Evolutionary conservation across 1,284 basidiomycete species (phyloP).

Genomic region (Cronartium quercuum): DNA sequence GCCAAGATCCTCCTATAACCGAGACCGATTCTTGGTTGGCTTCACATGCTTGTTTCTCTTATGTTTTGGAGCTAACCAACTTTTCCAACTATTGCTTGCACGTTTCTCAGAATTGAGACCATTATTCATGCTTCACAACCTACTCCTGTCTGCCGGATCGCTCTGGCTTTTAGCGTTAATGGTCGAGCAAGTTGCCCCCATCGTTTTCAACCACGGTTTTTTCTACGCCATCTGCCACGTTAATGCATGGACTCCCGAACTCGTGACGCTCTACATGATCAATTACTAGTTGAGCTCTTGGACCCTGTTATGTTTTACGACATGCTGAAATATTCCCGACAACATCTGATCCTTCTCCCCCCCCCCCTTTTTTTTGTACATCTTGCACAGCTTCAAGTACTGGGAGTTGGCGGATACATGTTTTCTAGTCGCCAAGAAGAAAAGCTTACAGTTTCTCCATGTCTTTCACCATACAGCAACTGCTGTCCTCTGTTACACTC

Average conservation of each 20-base stretch:
- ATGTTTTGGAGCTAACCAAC: background rate
- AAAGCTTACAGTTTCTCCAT: slow-evolving; percentile 71
- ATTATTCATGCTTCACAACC: slow-evolving; percentile 88
- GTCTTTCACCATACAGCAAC: slow-evolving; percentile 99
- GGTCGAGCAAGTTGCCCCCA: slow-evolving; percentile 79
- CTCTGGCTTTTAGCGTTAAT: slow-evolving; percentile 74
- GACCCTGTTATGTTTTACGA: slow-evolving; percentile 96
- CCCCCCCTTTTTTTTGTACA: background rate
- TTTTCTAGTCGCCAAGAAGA: slow-evolving; percentile 34
- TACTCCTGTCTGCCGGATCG: slow-evolving; percentile 76
- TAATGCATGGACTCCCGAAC: slow-evolving; percentile 70
- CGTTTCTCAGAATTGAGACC: slow-evolving; percentile 68
- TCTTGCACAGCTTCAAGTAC: slow-evolving; percentile 32
- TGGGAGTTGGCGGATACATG: slow-evolving; percentile 34
- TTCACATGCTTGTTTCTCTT: background rate
- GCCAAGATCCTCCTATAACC: background rate
- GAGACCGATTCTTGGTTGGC: background rate
- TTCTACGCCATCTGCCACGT: slow-evolving; percentile 74
- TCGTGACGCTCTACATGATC: slow-evolving; percentile 93
- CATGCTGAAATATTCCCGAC: slow-evolving; percentile 55
- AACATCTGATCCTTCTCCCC: slow-evolving; percentile 7
- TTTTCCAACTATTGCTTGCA: slow-evolving; percentile 52
- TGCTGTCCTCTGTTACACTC: slow-evolving; percentile 85
- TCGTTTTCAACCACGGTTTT: slow-evolving; percentile 63
- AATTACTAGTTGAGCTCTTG: slow-evolving; percentile 92